Base-by-base conservation (phyloP, 306 rosid genomes). In the Sophora flavescens region DNA sequence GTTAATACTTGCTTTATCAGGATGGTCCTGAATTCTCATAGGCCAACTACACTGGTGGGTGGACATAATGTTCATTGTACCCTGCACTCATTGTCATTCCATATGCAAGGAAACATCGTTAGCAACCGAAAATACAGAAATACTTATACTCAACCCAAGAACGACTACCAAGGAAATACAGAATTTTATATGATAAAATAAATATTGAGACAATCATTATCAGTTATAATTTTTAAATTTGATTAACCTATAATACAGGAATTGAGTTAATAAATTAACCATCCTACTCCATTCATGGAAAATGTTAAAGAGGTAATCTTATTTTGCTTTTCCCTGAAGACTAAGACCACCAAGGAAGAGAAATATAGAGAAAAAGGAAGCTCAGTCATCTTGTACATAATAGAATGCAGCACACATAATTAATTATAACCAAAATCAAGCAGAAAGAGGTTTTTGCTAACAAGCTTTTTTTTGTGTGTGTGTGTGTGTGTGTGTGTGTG, bases 21-120 rank as follows among this genome's bases (percentile, higher is more conserved):
- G 54, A 56, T 86, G 84, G 72, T 85, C 90, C 59, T 83, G 96
- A 85, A 94, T 75, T 83, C 88, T 86, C 59, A 86, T 64, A 7
- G 91, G 82, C 90, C 92, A 88, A 78, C 79, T 80, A 74, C 90
- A 88, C 74, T 75, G 96, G 80, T 89, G 85, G 84, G 92, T 84
- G 7, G 97, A 90, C 78, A 88, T 78, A 66, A 89, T 74, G 82
- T 84, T 91, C 91, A 89, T 93, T 81, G 86, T 89, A 56, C 63
- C 87, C 89, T 83, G 88, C 84, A 64, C 18, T 54, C 30, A 41
- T 36, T 68, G 66, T 69, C 68, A 74, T 30, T 32, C 28, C 32
- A 30, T 1, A 28, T 28, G 35, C 70, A 71, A 45, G 8, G 57
- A 32, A 50, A 16, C 76, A 36, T 35, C 48, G 76, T 72, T 59